Conservation (phyloP, 257 asterid genomes). For the Cordia subcordata region DNA sequence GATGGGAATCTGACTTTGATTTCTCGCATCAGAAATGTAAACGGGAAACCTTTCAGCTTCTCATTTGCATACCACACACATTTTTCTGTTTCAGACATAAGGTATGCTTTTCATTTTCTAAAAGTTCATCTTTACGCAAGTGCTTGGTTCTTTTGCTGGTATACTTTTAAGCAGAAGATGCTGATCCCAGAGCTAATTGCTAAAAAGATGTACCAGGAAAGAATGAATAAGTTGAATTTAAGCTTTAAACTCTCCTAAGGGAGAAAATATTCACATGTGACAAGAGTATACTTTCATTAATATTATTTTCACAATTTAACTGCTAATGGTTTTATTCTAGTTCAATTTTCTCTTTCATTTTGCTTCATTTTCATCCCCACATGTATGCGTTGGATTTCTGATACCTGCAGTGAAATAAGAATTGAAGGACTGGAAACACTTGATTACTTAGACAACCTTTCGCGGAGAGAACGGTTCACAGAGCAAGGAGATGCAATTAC, state of each 20-base stretch:
- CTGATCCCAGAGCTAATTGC: not conserved
- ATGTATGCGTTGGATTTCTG: not conserved
- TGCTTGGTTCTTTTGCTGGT: not conserved
- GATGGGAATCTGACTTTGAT: conserved; percentile 76
- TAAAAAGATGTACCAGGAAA: no score
- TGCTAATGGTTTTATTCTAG: not conserved
- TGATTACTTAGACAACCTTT: conserved; percentile 86
- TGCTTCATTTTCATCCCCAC: no score
- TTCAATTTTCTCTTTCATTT: no score
- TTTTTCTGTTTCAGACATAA: conserved; percentile 84
- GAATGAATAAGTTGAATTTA: no score
- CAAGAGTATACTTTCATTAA: no score
- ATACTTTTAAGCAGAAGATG: not conserved
- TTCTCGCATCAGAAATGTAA: conserved; percentile 82
- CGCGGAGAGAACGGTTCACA: conserved; percentile 70
- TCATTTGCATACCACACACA: conserved; percentile 83
- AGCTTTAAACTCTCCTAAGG: no score
- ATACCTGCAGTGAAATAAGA: conserved; percentile 72
- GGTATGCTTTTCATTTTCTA: conserved; percentile 33
- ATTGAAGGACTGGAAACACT: conserved; percentile 90
- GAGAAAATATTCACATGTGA: no score
- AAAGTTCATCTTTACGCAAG: not conserved
- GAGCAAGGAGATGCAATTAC: conserved; percentile 97
- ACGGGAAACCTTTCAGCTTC: conserved; percentile 85
- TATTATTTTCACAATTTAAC: no score